These are phyloP conservation scores for Tolypocladium paradoxum DNA, from an alignment of 2,329 filamentous ascomycete species.

Conservation along the genomic window DNA sequence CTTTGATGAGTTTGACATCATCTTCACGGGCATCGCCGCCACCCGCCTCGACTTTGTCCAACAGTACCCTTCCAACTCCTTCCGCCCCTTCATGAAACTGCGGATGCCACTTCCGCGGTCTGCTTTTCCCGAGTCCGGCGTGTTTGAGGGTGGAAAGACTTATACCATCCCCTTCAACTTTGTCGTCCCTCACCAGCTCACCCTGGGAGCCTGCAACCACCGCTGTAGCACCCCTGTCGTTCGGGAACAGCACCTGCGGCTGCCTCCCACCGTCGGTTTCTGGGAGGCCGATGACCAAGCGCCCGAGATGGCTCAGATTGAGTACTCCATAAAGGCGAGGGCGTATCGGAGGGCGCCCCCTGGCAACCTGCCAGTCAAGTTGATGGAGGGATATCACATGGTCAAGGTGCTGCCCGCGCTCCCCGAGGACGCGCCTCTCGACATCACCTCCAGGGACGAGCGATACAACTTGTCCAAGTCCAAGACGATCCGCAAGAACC, in stretches of 20 bases:
- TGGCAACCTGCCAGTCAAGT: constrained; percentile 10
- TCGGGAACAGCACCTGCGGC: constrained; percentile 38
- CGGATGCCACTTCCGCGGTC: constrained; percentile 40
- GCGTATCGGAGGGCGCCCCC: constrained; percentile 14
- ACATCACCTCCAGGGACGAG: constrained; percentile 34
- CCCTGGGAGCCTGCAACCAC: constrained; percentile 45
- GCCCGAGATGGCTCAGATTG: constrained; percentile 42
- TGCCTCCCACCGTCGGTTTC: constrained; percentile 40
- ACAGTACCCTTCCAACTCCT: constrained; percentile 33
- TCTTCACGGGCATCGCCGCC: constrained; percentile 38
- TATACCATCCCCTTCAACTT: constrained; percentile 49
- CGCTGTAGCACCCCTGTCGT: constrained; percentile 31
- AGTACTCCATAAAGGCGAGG: constrained; percentile 42
- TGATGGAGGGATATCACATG: constrained; percentile 30
- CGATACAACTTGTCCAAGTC: constrained; percentile 38
- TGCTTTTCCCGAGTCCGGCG: constrained; percentile 32
- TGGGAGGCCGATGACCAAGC: constrained; percentile 46
- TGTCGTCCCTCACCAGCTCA: constrained; percentile 46
- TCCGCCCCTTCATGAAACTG: constrained; percentile 45
- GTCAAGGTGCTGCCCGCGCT: constrained; percentile 42
- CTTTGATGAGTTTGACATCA: constrained; percentile 42
- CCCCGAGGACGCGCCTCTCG: constrained; percentile 39
- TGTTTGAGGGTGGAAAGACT: constrained; percentile 36
- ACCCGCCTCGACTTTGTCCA: constrained; percentile 41
- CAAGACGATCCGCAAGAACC: constrained; percentile 41